Conservation (phyloP, 768 basidiomycete species). For the Trametes coccinea region DNA sequence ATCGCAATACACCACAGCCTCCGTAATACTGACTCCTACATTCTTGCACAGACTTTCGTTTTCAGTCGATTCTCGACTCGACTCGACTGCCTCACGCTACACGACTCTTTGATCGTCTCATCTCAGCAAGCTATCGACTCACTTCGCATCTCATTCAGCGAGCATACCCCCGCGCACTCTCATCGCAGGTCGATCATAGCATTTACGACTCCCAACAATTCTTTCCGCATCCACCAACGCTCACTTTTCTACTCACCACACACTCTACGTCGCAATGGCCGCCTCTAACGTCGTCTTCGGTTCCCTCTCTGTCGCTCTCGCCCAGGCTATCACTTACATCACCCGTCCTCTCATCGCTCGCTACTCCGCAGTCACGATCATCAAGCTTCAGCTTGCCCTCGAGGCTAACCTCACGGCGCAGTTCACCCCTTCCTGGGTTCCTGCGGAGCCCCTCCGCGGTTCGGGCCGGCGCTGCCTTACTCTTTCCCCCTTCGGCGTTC, state of each 20-base stretch:
- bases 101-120: slow-evolving; percentile 26
- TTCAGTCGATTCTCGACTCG: slow-evolving; percentile 20
- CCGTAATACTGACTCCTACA: not conserved
- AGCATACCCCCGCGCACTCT: slow-evolving; percentile 34
- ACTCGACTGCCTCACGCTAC: slow-evolving; percentile 29
- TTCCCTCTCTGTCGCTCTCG: slow-evolving; percentile 63
- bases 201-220: slow-evolving; percentile 26
- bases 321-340: slow-evolving; percentile 74
- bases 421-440: slow-evolving; percentile 67
- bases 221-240: slow-evolving; percentile 26
- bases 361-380: slow-evolving; percentile 61
- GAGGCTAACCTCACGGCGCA: slow-evolving; percentile 72
- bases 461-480: slow-evolving; percentile 75
- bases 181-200: slow-evolving; percentile 68
- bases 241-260: slow-evolving; percentile 15
- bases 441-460: slow-evolving; percentile 62
- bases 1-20: not conserved
- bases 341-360: slow-evolving; percentile 60
- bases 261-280: slow-evolving; percentile 29
- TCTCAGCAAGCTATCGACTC: slow-evolving; percentile 17
- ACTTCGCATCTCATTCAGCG: slow-evolving; percentile 38
- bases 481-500: slow-evolving; percentile 66
- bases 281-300: slow-evolving; percentile 35
- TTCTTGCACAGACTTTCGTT: slow-evolving; percentile 24
- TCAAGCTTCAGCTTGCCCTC: slow-evolving; percentile 69